Conservation (phyloP, 2,329 filamentous ascomycete genomes). For the Amauroascus niger region DNA sequence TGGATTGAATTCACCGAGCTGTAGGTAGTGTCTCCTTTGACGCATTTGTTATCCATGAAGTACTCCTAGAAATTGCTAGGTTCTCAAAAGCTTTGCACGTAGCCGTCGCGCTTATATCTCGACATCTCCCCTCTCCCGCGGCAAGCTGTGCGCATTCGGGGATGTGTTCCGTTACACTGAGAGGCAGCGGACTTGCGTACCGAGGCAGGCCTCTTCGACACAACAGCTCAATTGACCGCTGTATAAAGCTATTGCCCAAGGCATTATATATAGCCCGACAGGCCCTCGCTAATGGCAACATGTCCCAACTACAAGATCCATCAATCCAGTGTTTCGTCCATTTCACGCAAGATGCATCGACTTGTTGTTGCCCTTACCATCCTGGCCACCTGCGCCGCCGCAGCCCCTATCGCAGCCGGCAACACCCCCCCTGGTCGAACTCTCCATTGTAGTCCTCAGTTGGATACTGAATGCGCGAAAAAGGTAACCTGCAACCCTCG, state of each 20-base stretch:
- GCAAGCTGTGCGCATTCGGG: too few relatives aligned
- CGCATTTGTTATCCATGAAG: too few relatives aligned
- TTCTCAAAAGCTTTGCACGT: too few relatives aligned
- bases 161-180: too few relatives aligned
- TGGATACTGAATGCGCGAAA: background rate
- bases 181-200: too few relatives aligned
- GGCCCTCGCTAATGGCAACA: background rate
- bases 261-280: background rate
- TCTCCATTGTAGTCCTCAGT: background rate
- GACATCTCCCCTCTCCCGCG: too few relatives aligned
- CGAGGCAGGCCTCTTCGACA: too few relatives aligned
- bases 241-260: background rate
- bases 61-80: too few relatives aligned
- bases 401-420: background rate
- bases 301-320: constrained; percentile 20
- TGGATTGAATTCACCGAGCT: too few relatives aligned
- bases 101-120: too few relatives aligned
- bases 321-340: constrained; percentile 36
- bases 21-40: too few relatives aligned
- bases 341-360: background rate
- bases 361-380: background rate
- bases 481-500: background rate
- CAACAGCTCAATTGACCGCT: too few relatives aligned
- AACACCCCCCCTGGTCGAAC: background rate
- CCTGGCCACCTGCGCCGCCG: background rate